Base-by-base conservation (phyloP, 2,329 filamentous ascomycete genomes). In the Paecilomyces niveus region DNA sequence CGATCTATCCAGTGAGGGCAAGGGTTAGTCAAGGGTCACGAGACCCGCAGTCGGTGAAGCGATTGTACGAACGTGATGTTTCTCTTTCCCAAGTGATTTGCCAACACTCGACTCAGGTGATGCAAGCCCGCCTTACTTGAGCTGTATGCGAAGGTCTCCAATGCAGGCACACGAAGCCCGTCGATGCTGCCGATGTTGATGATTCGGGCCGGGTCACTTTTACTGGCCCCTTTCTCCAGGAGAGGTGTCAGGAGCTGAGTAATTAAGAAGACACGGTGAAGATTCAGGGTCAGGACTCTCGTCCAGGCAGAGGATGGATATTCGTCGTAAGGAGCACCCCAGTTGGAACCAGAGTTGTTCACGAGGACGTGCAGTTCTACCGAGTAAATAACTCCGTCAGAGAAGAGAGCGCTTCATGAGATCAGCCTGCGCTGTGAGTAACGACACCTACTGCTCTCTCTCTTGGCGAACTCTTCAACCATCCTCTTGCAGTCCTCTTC, bases 391-490 rank as follows among this genome's bases (percentile, higher is more conserved):
- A n/a, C 11, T 21, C 39, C 24, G 24, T 39, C 29, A 45, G 50
- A 57, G 39, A 29, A 45, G 18, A 35, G 13, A 7, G 74, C 64
- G 0, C 73, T 75, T 0, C 78, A 81, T 22, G 79, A 79, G 67
- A 86, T 81, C 55, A 89, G 78, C 3, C 88, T 18, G 76, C 0
- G 86, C 85, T 1, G 85, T 81, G 52, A 89, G 80, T 0, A 84
- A 80, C 0, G 85, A 86, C 58, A 85, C 79, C 60, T 82, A 83
- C 32, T 89, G 84, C 29, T 68, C 62, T 76, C 74, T 9, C 74
- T 72, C 67, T 79, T 79, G 60, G 74, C 74, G 32, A 82, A 68
- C 61, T 81, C 80, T n/a, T 74, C 74, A 9, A 77, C 77, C 33
- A 82, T 69, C 29, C 67, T 76, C 57, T 79, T 74, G 61, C 79